A percentile compares a stretch with the other conserved stretches of the same genome.
phyloP scores from a whole-genome alignment of 768 basidiomycete genomes.

The Psilocybe tampanensis region DNA sequence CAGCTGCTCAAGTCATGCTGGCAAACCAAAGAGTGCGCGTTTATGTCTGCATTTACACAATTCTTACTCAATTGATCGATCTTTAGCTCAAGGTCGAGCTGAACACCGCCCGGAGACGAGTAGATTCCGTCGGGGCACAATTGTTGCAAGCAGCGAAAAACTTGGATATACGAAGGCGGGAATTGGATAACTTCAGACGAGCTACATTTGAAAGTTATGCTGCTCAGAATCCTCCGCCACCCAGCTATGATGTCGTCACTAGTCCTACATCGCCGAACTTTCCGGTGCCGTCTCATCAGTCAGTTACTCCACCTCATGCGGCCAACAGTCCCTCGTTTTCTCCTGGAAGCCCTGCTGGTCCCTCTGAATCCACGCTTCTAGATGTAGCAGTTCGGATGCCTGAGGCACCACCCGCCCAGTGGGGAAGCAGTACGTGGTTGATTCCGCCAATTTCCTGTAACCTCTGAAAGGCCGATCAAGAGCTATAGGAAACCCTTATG shows the following conservation, averaged over 20 bases:
- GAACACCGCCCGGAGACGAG: conserved; percentile 31
- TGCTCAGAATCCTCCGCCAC: conserved; percentile 29
- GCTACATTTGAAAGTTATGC: conserved; percentile 36
- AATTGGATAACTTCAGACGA: conserved; percentile 32
- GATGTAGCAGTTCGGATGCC: neutral
- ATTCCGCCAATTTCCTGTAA: neutral
- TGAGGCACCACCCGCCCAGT: conserved; percentile 15
- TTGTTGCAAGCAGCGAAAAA: conserved; percentile 26
- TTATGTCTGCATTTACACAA: neutral
- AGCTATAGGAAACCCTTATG: conserved; percentile 38
- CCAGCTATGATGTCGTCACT: conserved; percentile 28
- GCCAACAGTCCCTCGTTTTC: neutral
- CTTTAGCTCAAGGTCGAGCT: conserved; percentile 34
- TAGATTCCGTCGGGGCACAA: conserved; percentile 29
- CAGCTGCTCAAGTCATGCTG: conserved; percentile 36
- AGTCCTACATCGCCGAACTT: conserved; percentile 5
- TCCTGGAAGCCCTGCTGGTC: neutral
- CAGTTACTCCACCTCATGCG: conserved; percentile 3
- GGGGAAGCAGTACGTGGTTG: conserved; percentile 34
- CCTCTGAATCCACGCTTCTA: neutral
- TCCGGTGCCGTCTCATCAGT: conserved; percentile 3
- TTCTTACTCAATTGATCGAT: neutral
- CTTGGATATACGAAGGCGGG: conserved; percentile 28
- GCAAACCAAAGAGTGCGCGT: conserved; percentile 33
- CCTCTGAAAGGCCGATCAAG: conserved; percentile 7